Evolutionary conservation across 495 filamentous ascomycete genomes (phyloP), one percentile per base, ranked within the genome.

Genomic region (Hypomontagnella submonticulosa): DNA sequence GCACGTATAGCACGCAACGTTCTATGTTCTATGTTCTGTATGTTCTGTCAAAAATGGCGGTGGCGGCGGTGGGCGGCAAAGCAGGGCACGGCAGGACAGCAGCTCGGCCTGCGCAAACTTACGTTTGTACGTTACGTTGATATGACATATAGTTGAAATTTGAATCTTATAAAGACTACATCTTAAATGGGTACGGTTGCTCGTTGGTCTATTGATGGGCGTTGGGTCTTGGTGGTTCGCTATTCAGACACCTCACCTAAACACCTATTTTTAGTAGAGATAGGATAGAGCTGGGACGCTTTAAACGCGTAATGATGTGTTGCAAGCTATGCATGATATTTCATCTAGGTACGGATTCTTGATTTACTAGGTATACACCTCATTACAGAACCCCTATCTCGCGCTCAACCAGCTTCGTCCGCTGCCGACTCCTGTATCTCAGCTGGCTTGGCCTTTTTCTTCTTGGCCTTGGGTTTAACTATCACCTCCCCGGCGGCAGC

Each of bases 361-460:
- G 23, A 32, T 32, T 34, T 36, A 19, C 6, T 46, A 20, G 42
- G 13, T 49, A 49, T 49, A 10, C 27, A 19, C n/a, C n/a, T n/a
- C n/a, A n/a, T n/a, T 36, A 33, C n/a, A 18, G 13, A 34, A 34
- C 15, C 47, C 10, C 33, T 42, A 11, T 15, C 3, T 41, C 8
- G 27, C n/a, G 10, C 10, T 16, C 27, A 19, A 0, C 12, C 50
- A 27, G 23, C 27, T 46, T 20, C 54, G 0, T 16, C 48, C 4
- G 57, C 44, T 10, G 33, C 30, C 23, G 44, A 32, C n/a, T 71
- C 61, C 32, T 69, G 54, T 10, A 69, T 50, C 43, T 69, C 67
- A 32, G 38, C 67, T 8, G 60, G 41, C 57, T 76, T 77, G n/a
- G 72, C 67, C 63, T 80, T 81, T 66, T 75, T 81, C 55, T 80